Percentiles rank a stretch among this genome's conserved stretches.
Evolutionary conservation across 345 rosid genomes (phyloP).

Genomic region (Clausena lansium): DNA sequence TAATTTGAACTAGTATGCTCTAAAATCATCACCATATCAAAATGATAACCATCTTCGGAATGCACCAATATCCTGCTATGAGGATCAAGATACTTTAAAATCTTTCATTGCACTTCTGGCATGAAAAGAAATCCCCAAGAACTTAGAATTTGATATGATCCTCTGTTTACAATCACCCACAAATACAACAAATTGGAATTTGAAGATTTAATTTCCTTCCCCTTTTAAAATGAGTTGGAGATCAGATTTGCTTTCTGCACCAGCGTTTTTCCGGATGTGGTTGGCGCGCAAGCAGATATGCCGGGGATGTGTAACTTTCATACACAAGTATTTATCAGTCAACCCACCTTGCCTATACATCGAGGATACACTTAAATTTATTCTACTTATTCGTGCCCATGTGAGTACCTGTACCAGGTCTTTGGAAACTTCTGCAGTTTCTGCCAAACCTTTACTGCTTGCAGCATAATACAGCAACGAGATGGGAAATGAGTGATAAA

Average conservation of each 20-base stretch:
- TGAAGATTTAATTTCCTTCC: background rate
- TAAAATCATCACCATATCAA: background rate
- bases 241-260: background rate
- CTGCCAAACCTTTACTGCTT: background rate
- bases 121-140: background rate
- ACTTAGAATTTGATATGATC: background rate
- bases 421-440: constrained; percentile 8
- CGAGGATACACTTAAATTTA: background rate
- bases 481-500: background rate
- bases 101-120: background rate
- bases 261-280: background rate
- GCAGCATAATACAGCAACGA: background rate
- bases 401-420: background rate
- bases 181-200: background rate
- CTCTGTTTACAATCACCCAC: background rate
- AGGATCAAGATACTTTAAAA: background rate
- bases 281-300: background rate
- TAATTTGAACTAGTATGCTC: background rate
- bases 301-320: background rate
- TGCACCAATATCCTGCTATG: background rate
- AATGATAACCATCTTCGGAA: background rate
- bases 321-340: background rate
- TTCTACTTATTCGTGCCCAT: background rate
- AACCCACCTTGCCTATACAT: no score
- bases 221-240: background rate